Base-by-base conservation (phyloP, 169 alveolate species). In the Eimeria maxima region DNA sequence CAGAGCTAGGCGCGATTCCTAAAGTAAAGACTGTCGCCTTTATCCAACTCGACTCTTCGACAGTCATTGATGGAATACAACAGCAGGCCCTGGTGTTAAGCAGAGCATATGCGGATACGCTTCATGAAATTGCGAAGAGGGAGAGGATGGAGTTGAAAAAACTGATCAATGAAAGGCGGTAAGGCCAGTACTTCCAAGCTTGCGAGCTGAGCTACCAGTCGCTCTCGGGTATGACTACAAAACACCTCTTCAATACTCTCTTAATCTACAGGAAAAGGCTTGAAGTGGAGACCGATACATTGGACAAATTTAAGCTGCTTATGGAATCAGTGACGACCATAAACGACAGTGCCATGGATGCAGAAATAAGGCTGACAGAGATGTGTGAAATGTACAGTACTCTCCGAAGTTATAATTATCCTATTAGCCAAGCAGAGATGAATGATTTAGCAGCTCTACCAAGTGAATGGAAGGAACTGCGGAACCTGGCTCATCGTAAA, bases 301-400 rank as follows among this genome's bases (percentile, higher is more conserved):
- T 97, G 89, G 99, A 98, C 69, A 97, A 97, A 78, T 92, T 99
- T 83, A 98, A 98, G 95, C 93, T 89, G 83, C 96, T 98, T 38
- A 97, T 98, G 73, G 97, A 97, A 53, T 97, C 95, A 53, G 98
- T 98, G 86, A 95, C 98, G 65, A 97, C 97, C 94, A 98, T 99
- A 69, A 97, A 97, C 95, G 97, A 98, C 80, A 97, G 97, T 93
- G 97, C 98, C 83, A 98, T 99, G 99, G 98, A 98, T 90, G 98
- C 98, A 98, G 99, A 99, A 88, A 97, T 98, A 97, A 90, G 93
- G 91, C 98, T 98, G 4, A 97, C 97, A 88, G 99, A 98, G 84
- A 98, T 98, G 69, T 96, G 98, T n/a, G 99, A 98, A 90, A 98
- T 98, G 94, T 98, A 98, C 96, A 98, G 99, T 92, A 98, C 99